Evolutionary conservation across 139 green algal species (phyloP).

Genomic region (Volvox africanus): DNA sequence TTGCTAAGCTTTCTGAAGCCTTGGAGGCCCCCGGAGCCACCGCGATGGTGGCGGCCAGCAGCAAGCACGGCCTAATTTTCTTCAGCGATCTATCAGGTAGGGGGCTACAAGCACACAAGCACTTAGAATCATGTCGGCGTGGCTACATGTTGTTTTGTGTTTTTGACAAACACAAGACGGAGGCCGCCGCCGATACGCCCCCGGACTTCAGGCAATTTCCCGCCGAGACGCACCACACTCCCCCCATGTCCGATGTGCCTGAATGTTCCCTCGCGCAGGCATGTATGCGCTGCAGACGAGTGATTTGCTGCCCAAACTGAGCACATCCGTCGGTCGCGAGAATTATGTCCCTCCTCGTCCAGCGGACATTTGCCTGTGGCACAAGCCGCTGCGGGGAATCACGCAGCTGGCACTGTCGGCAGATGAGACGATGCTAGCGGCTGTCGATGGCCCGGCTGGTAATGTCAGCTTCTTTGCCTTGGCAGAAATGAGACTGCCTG

Average conservation of each 20-base stretch:
- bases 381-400: neutral
- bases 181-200: too few relatives aligned
- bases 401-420: conserved; percentile 46
- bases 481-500: neutral
- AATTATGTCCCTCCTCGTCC: conserved; percentile 13
- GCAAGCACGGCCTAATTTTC: conserved; percentile 38
- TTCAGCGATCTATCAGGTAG: conserved; percentile 47
- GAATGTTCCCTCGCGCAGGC: neutral
- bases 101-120: neutral
- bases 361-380: neutral
- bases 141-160: neutral
- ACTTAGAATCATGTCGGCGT: neutral
- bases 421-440: conserved; percentile 37
- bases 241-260: neutral
- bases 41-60: neutral
- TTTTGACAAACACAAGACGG: neutral
- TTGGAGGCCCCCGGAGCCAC: neutral
- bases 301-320: neutral
- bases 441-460: neutral
- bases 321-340: neutral
- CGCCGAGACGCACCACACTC: too few relatives aligned
- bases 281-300: conserved; percentile 9
- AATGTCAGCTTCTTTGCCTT: conserved; percentile 28
- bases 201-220: too few relatives aligned
- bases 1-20: neutral